Evolutionary conservation across 169 alveolate genomes (phyloP).

Genomic region (Cryptosporidium ubiquitum): DNA sequence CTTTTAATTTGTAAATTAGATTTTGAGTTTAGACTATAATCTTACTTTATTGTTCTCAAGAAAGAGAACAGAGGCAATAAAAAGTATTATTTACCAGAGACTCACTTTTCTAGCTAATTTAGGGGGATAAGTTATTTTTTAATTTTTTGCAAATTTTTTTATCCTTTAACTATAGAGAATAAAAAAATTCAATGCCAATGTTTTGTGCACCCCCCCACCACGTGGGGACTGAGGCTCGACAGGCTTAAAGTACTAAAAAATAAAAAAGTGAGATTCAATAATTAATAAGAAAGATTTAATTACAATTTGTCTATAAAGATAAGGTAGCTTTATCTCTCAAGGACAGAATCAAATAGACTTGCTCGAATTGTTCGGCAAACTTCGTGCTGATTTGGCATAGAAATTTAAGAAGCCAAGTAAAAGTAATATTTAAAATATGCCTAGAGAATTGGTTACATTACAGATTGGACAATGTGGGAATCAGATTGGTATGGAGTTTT

Average conservation of each 20-base stretch:
- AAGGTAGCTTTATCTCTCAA: background rate
- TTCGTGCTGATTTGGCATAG: slow-evolving; percentile 40
- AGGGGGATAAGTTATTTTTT: background rate
- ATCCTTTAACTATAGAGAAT: background rate
- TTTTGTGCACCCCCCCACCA: slow-evolving; percentile 14
- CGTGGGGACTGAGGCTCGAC: slow-evolving; percentile 67
- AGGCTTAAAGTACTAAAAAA: slow-evolving; percentile 69
- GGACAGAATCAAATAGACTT: background rate
- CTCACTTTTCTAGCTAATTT: background rate
- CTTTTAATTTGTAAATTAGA: no score
- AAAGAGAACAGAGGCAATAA: background rate
- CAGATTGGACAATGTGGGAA: slow-evolving; percentile 99
- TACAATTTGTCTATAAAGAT: background rate
- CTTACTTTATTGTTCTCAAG: no score
- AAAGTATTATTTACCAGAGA: background rate
- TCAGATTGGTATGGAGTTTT: slow-evolving; percentile 98
- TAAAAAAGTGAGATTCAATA: background rate
- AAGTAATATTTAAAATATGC: slow-evolving; percentile 86
- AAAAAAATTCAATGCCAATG: background rate
- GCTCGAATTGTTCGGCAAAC: slow-evolving; percentile 22
- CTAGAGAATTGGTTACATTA: slow-evolving; percentile 98
- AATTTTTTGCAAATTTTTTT: background rate
- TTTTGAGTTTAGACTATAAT: no score
- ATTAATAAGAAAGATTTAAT: slow-evolving; percentile 5
- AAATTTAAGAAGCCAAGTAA: background rate